Evolutionary conservation across 352 stramenopile species (phyloP).

Genomic region (Phytophthora chlamydospora): DNA sequence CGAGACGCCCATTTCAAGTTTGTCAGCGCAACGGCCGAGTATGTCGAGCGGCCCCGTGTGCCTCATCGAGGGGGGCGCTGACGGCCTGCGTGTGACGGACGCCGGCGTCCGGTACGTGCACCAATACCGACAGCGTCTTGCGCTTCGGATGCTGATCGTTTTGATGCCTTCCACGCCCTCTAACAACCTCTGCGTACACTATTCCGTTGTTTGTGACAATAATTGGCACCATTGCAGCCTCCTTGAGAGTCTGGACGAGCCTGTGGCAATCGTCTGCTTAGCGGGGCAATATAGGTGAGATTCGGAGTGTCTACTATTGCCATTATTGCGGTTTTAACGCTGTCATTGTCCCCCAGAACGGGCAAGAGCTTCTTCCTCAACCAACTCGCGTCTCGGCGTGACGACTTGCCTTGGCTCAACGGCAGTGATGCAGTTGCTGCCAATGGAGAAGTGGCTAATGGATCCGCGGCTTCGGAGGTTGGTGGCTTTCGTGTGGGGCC

Average conservation of each 20-base stretch:
- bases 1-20: slow-evolving; percentile 19
- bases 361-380: slow-evolving; percentile 92
- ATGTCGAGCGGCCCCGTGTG: slow-evolving; percentile 53
- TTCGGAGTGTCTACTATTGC: neutral
- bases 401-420: slow-evolving; percentile 28
- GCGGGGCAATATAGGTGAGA: slow-evolving; percentile 78
- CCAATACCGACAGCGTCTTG: neutral
- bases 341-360: slow-evolving; percentile 45
- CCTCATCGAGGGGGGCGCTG: slow-evolving; percentile 57
- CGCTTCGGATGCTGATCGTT: neutral
- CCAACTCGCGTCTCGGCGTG: slow-evolving; percentile 55
- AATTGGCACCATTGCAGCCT: slow-evolving; percentile 38
- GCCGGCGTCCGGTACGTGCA: slow-evolving; percentile 52
- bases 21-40: slow-evolving; percentile 2
- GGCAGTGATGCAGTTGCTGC: slow-evolving; percentile 6
- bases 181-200: slow-evolving; percentile 6
- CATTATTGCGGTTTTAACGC: neutral
- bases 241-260: slow-evolving; percentile 67
- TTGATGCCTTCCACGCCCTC: slow-evolving; percentile 1
- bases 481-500: slow-evolving; percentile 75
- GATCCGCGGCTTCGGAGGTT: neutral
- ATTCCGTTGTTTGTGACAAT: slow-evolving; percentile 8
- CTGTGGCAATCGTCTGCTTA: slow-evolving; percentile 80
- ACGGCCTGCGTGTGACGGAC: slow-evolving; percentile 59
- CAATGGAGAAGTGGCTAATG: slow-evolving; percentile 24